Evolutionary conservation across 176 grass and related monocot genomes (phyloP), one percentile per base, ranked within the genome.

Genomic region (Olyra latifolia): DNA sequence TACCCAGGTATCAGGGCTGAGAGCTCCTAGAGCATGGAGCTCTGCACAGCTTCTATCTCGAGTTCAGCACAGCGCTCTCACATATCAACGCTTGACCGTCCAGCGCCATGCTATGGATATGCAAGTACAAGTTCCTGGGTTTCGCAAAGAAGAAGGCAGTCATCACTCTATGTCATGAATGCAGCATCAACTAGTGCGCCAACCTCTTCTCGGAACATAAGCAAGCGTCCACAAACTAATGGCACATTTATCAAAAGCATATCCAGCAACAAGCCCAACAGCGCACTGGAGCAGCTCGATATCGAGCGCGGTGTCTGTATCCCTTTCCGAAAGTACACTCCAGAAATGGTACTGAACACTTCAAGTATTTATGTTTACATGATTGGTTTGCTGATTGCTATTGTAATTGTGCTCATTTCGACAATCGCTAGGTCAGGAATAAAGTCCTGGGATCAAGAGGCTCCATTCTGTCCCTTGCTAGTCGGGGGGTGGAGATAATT

Each of bases 381-480:
- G 41, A 74, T 60, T 75, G 16, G 59, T 55, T 76, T 48, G 24
- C 50, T 48, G 83, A 30, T 22, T 20, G n/a, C 8, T 50, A 8
- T 65, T 65, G 29, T 65, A 77, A 89, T 4, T 40, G 16, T 85
- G 25, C n/a, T 40, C 16, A 43, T 47, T 81, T 71, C 62, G 27
- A 10, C 69, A 55, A 87, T 70, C 88, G 59, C 70, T 85, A 98
- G 96, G 92, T 98, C 72, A 98, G 92, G 66, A 94, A 78, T 58
- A 98, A 83, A 78, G 96, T 98, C 32, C 72, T 98, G 88, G 86
- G 88, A 79, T 98, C 96, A 58, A 98, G 96, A 84, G 96, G 96
- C 28, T 89, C 96, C 7, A 80, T 82, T 74, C 39, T 98, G n/a
- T 92, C 90, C 52, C 96, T 98, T 3, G 76, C 91, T 69, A 93